Base-by-base conservation (phyloP, 306 rosid species). In the Rosa chinensis region DNA sequence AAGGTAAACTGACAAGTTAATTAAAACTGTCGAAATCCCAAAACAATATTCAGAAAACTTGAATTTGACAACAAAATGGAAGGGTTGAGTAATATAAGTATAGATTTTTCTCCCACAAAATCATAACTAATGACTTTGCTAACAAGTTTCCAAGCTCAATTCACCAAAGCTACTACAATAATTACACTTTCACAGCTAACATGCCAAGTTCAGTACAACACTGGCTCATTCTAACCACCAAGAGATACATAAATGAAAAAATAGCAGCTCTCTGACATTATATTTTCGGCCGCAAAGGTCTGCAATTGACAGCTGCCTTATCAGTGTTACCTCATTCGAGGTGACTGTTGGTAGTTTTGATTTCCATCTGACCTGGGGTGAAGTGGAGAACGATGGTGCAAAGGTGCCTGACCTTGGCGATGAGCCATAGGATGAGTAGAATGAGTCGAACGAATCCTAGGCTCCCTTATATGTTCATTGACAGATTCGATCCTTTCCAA, bases 301-400 rank as follows among this genome's bases (percentile, higher is more conserved):
- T 79, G 66, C 59, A 70, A 23, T 72, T 64, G 75, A 77, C 64
- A 53, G 47, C 70, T 47, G 62, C n/a, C 0, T 37, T 16, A 48
- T 28, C 75, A 39, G 64, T 40, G 66, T 61, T 32, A 83, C 73
- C 80, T 44, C 21, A 62, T 70, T 50, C 76, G 76, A 3, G 85
- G 80, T 6, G 86, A 74, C 62, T 55, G 44, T 82, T 82, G 87
- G 74, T 78, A 8, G 72, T 78, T 67, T 66, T 66, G 80, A 72
- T 0, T 67, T 64, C 77, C 85, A 5, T 87, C 81, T 13, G 5
- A 70, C 69, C 62, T 83, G 32, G 77, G 77, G 74, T 86, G 90
- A 66, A 88, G 91, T 13, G 94, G 88, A 48, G 98, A 90, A 32
- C 83, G 92, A 70, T 86, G 90, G 73, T 83, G 90, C 82, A 83